These are phyloP conservation scores for Colletotrichum tanaceti DNA, from an alignment of 2,329 filamentous ascomycete genomes.

Conservation along the genomic window DNA sequence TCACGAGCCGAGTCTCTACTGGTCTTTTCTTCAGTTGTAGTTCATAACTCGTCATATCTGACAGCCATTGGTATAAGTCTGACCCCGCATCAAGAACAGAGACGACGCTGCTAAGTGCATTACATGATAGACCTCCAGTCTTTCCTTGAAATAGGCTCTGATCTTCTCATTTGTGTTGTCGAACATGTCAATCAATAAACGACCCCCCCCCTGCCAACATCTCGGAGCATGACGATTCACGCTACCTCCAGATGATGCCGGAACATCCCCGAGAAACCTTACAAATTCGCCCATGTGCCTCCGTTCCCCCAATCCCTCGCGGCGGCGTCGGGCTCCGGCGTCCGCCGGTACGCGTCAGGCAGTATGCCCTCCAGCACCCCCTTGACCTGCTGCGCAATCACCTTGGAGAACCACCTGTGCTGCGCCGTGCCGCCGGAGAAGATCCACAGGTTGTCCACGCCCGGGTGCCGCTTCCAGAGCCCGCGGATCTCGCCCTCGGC, in stretches of 20 bases:
- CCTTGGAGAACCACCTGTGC: constrained; percentile 51
- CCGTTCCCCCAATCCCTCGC: neutral
- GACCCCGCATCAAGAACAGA: no score
- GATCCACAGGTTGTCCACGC: constrained; percentile 51
- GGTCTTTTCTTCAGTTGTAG: no score
- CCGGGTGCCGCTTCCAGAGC: constrained; percentile 52
- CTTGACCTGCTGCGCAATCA: constrained; percentile 51
- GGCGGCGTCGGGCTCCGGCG: neutral
- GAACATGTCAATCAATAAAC: no score
- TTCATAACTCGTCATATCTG: no score
- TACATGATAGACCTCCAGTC: no score
- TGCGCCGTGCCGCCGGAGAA: constrained; percentile 49
- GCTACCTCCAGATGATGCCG: no score
- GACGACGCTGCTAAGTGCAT: no score
- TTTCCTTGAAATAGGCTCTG: no score
- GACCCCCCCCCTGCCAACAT: no score
- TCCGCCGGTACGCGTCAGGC: constrained; percentile 41
- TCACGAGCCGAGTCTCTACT: constrained; percentile 56
- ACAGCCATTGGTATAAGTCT: no score
- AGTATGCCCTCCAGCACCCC: constrained; percentile 49
- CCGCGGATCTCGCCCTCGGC: constrained; percentile 56
- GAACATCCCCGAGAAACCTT: neutral
- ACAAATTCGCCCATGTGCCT: neutral
- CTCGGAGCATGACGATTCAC: no score
- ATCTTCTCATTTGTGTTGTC: no score